Percentiles rank a stretch among this genome's conserved stretches.
phyloP scores from a whole-genome alignment of 352 stramenopile species.

The Pythium apleroticum region DNA sequence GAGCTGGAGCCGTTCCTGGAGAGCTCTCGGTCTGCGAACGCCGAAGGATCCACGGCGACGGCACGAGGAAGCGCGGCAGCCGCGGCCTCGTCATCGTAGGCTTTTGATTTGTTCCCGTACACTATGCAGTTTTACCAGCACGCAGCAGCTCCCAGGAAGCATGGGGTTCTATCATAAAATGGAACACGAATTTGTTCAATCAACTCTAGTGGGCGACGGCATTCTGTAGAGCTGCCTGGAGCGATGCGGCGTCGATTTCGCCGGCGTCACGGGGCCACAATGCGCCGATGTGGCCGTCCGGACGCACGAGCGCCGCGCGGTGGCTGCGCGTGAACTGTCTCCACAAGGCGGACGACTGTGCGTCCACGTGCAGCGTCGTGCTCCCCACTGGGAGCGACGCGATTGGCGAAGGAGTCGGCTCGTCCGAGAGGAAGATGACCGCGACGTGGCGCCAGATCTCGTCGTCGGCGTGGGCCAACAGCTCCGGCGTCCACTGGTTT shows the following conservation, averaged over 20 bases:
- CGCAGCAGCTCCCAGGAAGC: background rate
- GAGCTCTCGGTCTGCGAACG: background rate
- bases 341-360: slow-evolving; percentile 36
- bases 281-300: slow-evolving; percentile 75
- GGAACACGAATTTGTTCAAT: background rate
- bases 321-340: slow-evolving; percentile 35
- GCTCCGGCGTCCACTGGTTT: slow-evolving; percentile 16
- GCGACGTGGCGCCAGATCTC: slow-evolving; percentile 15
- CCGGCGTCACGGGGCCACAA: slow-evolving; percentile 36
- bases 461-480: background rate
- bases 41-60: background rate
- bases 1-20: slow-evolving; percentile 48
- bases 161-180: background rate
- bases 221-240: slow-evolving; percentile 9
- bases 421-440: slow-evolving; percentile 15
- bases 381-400: background rate
- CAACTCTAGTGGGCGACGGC: slow-evolving; percentile 1
- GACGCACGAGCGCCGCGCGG: slow-evolving; percentile 61
- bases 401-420: background rate
- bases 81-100: background rate
- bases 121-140: background rate
- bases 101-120: background rate
- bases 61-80: background rate
- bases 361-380: slow-evolving; percentile 3
- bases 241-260: background rate